Base-by-base conservation (phyloP, 345 rosid species). In the Brassica nigra region DNA sequence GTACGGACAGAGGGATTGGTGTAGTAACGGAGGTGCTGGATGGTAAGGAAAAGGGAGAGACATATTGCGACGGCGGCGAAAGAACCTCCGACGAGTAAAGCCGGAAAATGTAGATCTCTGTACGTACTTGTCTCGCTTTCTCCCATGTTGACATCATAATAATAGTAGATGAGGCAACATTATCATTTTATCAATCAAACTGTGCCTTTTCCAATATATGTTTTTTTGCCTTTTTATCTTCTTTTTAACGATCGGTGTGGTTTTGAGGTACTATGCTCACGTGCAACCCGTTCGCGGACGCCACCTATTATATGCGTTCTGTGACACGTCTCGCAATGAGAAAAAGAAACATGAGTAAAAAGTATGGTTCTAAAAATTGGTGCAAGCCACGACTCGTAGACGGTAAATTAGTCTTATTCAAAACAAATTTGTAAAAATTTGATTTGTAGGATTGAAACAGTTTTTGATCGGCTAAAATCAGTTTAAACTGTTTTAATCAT, bases 21-120 rank as follows among this genome's bases (percentile, higher is more conserved):
- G 84, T 94, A 92, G 62, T 87, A 84, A 85, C 92, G 86, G 81
- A 92, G 97, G 86, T 92, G 97, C 27, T 85, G 90, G 34, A 90
- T 47, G 58, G 84, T 86, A 79, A 87, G 89, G 70, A 80, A 82
- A 23, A 84, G 1, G 59, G 97, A 89, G 73, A 92, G 88, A 27
- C 72, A 18, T 37, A 87, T 77, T 0, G 97, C 91, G 37, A 82
- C 86, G 80, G 85, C 62, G 12, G 90, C 89, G 77, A 89, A 89
- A 79, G 90, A 85, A 61, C 93, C 98, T 68, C 88, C 98, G 54
- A 86, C 33, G 29, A 92, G 20, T 33, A 84, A 20, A 37, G 93
- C 94, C 10, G 90, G 89, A 6, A 66, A 78, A 71, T 88, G 91
- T 57, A 91, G 85, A 82, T 88, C 58, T 65, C 61, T 49, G 16